These are phyloP conservation scores for Theobroma cacao DNA, from an alignment of 345 rosid genomes.

Conservation along the genomic window DNA sequence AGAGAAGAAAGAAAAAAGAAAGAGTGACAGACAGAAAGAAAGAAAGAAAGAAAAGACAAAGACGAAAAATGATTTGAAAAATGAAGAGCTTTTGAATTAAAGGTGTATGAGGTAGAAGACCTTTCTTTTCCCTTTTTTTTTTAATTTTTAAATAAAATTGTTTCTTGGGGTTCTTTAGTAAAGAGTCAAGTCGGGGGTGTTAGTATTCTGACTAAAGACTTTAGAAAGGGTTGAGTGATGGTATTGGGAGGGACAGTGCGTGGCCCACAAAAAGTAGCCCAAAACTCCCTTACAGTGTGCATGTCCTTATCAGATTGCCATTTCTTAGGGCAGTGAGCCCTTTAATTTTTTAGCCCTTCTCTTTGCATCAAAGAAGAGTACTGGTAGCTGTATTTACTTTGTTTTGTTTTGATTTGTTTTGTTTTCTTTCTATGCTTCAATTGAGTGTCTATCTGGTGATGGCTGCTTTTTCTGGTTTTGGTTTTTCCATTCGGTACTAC, in stretches of 20 bases:
- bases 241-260: slow-evolving; percentile 6
- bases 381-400: neutral
- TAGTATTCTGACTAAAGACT: neutral
- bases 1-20: slow-evolving; percentile 29
- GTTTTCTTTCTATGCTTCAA: neutral
- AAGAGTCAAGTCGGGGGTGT: slow-evolving; percentile 5
- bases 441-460: slow-evolving; percentile 1
- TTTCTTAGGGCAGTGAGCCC: slow-evolving; percentile 18
- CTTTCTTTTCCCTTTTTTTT: neutral
- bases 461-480: slow-evolving; percentile 5
- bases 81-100: slow-evolving; percentile 39
- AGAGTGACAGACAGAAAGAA: slow-evolving; percentile 14
- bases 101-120: slow-evolving; percentile 25
- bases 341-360: neutral
- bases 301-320: slow-evolving; percentile 19
- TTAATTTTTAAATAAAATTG: neutral
- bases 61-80: slow-evolving; percentile 24
- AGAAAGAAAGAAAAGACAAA: slow-evolving; percentile 21
- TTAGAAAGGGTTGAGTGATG: slow-evolving; percentile 11
- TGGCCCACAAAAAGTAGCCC: slow-evolving; percentile 28
- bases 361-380: neutral
- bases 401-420: neutral
- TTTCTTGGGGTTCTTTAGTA: neutral
- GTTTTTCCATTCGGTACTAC: neutral
- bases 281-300: slow-evolving; percentile 17